A percentile compares a stretch with the other conserved stretches of the same genome.
These are phyloP conservation scores for Psilocybe tampanensis DNA, from an alignment of 768 basidiomycete species.

Conservation along the genomic window DNA sequence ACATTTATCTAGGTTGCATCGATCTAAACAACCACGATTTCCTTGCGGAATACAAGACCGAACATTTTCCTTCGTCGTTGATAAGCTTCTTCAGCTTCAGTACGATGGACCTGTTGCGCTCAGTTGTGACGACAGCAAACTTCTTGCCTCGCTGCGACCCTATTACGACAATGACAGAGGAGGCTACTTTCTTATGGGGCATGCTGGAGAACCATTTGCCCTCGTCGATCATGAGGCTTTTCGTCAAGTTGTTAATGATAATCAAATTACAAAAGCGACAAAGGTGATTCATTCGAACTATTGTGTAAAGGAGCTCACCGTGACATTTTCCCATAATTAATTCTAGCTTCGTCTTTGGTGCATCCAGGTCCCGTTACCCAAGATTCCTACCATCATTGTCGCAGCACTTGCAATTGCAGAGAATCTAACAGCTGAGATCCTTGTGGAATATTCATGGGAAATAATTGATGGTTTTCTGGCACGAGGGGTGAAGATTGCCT, in stretches of 20 bases:
- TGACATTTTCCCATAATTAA: too few relatives aligned
- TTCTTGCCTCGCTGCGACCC: slow-evolving; percentile 22
- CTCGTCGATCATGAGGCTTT: slow-evolving; percentile 25
- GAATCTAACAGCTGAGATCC: slow-evolving; percentile 16
- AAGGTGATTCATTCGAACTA: too few relatives aligned
- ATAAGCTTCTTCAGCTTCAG: too few relatives aligned
- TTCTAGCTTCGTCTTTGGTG: slow-evolving; percentile 35
- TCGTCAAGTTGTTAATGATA: slow-evolving; percentile 3
- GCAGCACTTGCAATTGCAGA: slow-evolving; percentile 31
- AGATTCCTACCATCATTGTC: slow-evolving; percentile 35
- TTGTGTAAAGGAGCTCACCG: too few relatives aligned
- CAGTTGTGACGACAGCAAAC: slow-evolving; percentile 39
- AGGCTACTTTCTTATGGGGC: slow-evolving; percentile 27
- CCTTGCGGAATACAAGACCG: too few relatives aligned
- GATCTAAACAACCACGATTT: too few relatives aligned
- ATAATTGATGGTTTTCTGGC: slow-evolving; percentile 23
- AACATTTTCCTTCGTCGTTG: too few relatives aligned
- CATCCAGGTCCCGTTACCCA: slow-evolving; percentile 31
- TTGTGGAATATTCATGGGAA: background rate
- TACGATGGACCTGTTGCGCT: slow-evolving; percentile 28
- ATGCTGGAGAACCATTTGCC: slow-evolving; percentile 18
- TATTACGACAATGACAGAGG: slow-evolving; percentile 25
- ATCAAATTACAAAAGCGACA: slow-evolving; percentile 14
- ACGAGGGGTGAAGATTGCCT: slow-evolving; percentile 25
- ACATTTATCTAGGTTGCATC: too few relatives aligned